Evolutionary conservation across 2,329 filamentous ascomycete genomes (phyloP).

Genomic region (Nannizziopsis arthrosporioides): DNA sequence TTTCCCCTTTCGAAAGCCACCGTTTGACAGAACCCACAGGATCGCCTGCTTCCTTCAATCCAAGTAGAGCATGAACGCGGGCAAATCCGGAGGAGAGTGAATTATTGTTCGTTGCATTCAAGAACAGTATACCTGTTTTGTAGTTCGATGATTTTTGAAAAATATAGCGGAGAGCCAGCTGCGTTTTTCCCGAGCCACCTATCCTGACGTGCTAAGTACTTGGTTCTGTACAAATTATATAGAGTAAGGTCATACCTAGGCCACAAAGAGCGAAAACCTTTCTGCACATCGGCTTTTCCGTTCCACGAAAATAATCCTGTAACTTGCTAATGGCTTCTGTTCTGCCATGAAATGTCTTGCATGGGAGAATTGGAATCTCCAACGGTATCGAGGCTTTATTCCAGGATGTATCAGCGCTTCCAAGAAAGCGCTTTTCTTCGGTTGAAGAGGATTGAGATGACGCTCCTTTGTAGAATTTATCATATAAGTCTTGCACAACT

Average conservation of each 20-base stretch:
- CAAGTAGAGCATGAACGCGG: background rate
- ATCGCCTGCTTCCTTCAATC: background rate
- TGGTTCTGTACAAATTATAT: background rate
- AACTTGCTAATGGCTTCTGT: background rate
- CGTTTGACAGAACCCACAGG: background rate
- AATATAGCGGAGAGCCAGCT: conserved; percentile 3
- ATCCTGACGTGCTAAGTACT: background rate
- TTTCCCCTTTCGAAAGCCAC: conserved; percentile 8
- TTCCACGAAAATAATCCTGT: background rate
- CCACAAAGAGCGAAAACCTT: conserved; percentile 5
- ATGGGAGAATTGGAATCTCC: background rate
- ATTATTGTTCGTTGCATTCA: background rate
- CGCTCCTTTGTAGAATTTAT: background rate
- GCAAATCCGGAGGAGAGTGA: background rate
- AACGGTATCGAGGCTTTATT: background rate
- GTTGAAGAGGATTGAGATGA: background rate
- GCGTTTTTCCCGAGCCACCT: conserved; percentile 11
- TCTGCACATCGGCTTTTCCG: background rate
- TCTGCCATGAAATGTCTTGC: conserved; percentile 8
- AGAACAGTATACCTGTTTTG: conserved; percentile 1
- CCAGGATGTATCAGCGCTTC: background rate
- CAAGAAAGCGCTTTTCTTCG: background rate
- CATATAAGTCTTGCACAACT: background rate
- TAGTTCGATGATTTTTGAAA: conserved; percentile 1
- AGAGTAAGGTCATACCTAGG: background rate